These are phyloP conservation scores for Leishmania aethiopica DNA, from an alignment of 208 protist species.

Conservation along the genomic window DNA sequence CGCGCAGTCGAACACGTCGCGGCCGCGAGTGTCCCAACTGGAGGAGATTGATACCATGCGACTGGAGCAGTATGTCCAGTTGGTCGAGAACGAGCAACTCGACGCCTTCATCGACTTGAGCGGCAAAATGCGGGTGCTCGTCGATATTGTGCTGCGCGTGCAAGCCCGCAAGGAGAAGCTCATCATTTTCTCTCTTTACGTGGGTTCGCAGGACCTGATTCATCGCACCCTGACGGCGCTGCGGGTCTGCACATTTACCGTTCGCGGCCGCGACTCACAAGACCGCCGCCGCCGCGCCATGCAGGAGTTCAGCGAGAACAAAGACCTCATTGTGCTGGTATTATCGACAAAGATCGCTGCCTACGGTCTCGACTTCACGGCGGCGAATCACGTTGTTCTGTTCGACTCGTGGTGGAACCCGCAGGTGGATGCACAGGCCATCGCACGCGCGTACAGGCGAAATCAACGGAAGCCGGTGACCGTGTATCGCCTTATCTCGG, in stretches of 20 bases:
- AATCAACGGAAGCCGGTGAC: constrained; percentile 97
- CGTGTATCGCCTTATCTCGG: constrained; percentile 95
- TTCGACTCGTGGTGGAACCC: constrained; percentile 99
- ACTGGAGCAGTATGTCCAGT: constrained; percentile 46
- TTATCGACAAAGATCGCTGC: constrained; percentile 97
- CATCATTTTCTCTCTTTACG: constrained; percentile 91
- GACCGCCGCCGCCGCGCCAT: constrained; percentile 60
- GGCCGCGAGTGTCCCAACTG: constrained; percentile 14
- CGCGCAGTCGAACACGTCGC: not conserved
- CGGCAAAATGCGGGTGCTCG: constrained; percentile 77
- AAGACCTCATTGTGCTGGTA: constrained; percentile 77
- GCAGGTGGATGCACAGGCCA: constrained; percentile 97
- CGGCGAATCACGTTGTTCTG: constrained; percentile 98
- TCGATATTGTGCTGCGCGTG: constrained; percentile 61
- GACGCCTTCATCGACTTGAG: constrained; percentile 64
- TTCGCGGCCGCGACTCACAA: constrained; percentile 73
- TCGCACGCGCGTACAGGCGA: constrained; percentile 97
- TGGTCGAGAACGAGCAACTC: constrained; percentile 47
- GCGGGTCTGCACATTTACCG: constrained; percentile 53
- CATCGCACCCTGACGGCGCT: constrained; percentile 58
- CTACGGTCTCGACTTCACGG: constrained; percentile 98
- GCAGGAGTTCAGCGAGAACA: constrained; percentile 60
- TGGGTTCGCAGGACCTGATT: constrained; percentile 83
- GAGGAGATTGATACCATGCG: constrained; percentile 34
- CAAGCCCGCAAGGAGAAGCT: constrained; percentile 61